phyloP scores from a whole-genome alignment of 805 yeast species.

The Ogataea chonburiensis region DNA sequence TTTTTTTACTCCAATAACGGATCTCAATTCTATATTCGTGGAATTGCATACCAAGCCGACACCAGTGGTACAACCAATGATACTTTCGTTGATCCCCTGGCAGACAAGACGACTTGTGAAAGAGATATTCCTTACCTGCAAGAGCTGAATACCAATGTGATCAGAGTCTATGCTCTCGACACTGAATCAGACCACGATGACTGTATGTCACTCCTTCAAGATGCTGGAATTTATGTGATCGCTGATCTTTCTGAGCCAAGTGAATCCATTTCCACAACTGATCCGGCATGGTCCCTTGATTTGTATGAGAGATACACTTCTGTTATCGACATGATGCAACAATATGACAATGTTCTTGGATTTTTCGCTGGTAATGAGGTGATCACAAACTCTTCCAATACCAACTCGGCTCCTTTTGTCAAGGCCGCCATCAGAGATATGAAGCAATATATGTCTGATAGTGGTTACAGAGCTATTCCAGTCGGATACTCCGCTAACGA shows the following conservation, averaged over 20 bases:
- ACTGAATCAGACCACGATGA: constrained; percentile 59
- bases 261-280: constrained; percentile 56
- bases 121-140: constrained; percentile 74
- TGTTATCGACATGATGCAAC: constrained; percentile 66
- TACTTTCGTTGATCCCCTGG: constrained; percentile 67
- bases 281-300: constrained; percentile 63
- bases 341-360: constrained; percentile 72
- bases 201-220: constrained; percentile 65
- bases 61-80: constrained; percentile 48
- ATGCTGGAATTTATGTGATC: constrained; percentile 77
- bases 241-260: constrained; percentile 76
- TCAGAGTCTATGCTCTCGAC: constrained; percentile 76
- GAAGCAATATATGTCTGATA: constrained; percentile 58
- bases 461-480: constrained; percentile 68
- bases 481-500: constrained; percentile 84
- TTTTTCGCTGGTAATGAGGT: constrained; percentile 89
- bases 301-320: constrained; percentile 65
- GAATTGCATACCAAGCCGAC: constrained; percentile 79
- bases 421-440: constrained; percentile 82
- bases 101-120: constrained; percentile 57
- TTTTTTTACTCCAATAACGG: constrained; percentile 77
- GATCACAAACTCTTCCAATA: constrained; percentile 61
- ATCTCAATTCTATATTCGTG: constrained; percentile 72
- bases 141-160: constrained; percentile 61
- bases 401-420: constrained; percentile 76